Percentiles rank a stretch among this genome's conserved stretches.
Evolutionary conservation across 1,284 basidiomycete species (phyloP).

Genomic region (Coniferiporia sulphurascens): DNA sequence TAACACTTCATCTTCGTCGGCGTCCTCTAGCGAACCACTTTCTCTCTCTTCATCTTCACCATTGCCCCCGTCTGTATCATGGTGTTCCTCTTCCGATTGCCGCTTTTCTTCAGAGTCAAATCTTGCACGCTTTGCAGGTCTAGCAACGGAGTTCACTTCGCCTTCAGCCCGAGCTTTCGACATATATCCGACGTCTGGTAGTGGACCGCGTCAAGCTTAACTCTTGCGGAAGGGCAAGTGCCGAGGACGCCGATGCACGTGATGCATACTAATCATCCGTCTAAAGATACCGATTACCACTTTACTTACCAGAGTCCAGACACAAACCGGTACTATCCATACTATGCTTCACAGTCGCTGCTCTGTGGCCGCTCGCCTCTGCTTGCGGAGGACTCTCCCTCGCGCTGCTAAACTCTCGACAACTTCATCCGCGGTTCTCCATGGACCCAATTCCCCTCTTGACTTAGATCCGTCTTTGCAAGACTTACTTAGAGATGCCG

Average conservation of each 20-base stretch:
- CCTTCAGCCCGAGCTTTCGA: neutral
- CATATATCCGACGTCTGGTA: neutral
- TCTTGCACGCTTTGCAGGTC: constrained; percentile 42
- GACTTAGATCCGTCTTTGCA: constrained; percentile 60
- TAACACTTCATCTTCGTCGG: constrained; percentile 43
- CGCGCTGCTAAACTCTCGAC: constrained; percentile 2
- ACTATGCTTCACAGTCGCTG: constrained; percentile 1
- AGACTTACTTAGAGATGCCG: constrained; percentile 56
- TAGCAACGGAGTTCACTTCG: constrained; percentile 17
- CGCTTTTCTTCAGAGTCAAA: constrained; percentile 21
- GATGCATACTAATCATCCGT: too few relatives aligned
- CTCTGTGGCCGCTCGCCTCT: neutral
- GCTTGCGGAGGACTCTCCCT: neutral
- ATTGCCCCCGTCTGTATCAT: constrained; percentile 2
- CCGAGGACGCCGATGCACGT: neutral
- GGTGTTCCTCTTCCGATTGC: constrained; percentile 14
- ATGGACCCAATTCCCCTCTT: constrained; percentile 40
- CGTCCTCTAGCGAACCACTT: constrained; percentile 36
- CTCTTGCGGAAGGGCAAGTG: neutral
- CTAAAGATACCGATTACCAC: too few relatives aligned
- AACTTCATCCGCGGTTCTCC: constrained; percentile 9
- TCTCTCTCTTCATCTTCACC: constrained; percentile 1
- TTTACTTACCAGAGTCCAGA: neutral
- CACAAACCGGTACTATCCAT: neutral
- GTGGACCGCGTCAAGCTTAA: neutral